Evolutionary conservation across 257 asterid genomes (phyloP).

Genomic region (Solanum sparsipilum): DNA sequence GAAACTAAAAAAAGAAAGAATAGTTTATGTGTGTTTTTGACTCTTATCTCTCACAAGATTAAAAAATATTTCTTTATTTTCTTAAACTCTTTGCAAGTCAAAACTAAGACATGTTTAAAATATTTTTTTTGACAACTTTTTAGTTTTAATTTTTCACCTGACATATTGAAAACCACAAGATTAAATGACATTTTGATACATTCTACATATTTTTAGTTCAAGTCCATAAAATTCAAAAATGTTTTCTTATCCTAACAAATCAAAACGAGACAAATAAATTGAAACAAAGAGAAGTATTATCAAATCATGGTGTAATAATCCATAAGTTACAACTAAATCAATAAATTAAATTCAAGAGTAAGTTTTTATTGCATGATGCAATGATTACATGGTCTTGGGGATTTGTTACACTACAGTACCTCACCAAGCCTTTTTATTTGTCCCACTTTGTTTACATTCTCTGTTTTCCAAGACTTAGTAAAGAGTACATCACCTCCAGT

Average conservation of each 20-base stretch:
- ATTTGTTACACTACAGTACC: background rate
- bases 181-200: no score
- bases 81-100: no score
- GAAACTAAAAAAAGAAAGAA: no score
- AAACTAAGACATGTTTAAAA: no score
- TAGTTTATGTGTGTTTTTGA: no score
- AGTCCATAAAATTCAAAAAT: background rate
- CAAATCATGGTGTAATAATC: background rate
- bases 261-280: background rate
- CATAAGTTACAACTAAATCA: background rate
- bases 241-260: background rate
- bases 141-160: no score
- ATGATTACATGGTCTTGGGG: background rate
- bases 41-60: no score
- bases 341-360: background rate
- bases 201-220: background rate
- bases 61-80: no score
- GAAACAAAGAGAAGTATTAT: background rate
- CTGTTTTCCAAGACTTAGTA: background rate
- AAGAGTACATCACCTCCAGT: background rate
- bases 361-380: background rate
- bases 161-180: no score
- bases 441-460: background rate
- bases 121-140: no score
- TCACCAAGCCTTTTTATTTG: background rate